These are phyloP conservation scores for Coniochaeta hoffmannii DNA, from an alignment of 2,329 filamentous ascomycete genomes.

Conservation along the genomic window DNA sequence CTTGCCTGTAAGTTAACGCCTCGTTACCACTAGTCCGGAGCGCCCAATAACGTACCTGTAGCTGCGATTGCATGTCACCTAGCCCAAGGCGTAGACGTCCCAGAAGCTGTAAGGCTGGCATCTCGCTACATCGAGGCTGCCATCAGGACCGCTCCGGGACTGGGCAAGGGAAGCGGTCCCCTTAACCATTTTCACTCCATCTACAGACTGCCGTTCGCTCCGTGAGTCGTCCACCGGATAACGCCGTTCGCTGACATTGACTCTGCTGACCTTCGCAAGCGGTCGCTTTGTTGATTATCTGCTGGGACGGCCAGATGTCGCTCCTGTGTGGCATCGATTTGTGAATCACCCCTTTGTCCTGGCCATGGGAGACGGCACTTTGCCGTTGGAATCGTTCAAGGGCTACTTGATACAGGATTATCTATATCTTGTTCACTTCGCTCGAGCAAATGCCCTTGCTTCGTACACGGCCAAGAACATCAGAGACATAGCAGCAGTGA, in stretches of 20 bases:
- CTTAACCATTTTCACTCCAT: conserved; percentile 74
- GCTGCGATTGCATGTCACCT: conserved; percentile 72
- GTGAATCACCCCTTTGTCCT: conserved; percentile 78
- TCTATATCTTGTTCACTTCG: conserved; percentile 84
- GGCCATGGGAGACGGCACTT: conserved; percentile 64
- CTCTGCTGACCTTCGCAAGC: conserved; percentile 26
- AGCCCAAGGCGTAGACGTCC: conserved; percentile 48
- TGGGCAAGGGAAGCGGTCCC: conserved; percentile 63
- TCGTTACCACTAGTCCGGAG: not conserved
- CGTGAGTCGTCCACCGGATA: conserved; percentile 31
- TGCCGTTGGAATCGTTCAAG: conserved; percentile 74
- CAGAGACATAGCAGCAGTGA: conserved; percentile 62
- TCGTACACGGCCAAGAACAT: conserved; percentile 77
- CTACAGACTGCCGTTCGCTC: conserved; percentile 59
- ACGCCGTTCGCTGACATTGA: not conserved
- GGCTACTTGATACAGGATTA: conserved; percentile 90
- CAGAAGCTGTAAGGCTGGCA: conserved; percentile 56
- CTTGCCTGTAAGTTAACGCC: conserved; percentile 61
- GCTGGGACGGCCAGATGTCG: conserved; percentile 67
- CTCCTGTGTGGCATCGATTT: conserved; percentile 64
- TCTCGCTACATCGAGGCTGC: conserved; percentile 66
- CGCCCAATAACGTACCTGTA: conserved; percentile 17
- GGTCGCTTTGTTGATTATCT: conserved; percentile 80
- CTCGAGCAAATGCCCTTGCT: conserved; percentile 76
- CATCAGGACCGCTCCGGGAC: conserved; percentile 55